phyloP scores from a whole-genome alignment of 2,329 filamentous ascomycete genomes.

The Pseudocercospora musae region DNA sequence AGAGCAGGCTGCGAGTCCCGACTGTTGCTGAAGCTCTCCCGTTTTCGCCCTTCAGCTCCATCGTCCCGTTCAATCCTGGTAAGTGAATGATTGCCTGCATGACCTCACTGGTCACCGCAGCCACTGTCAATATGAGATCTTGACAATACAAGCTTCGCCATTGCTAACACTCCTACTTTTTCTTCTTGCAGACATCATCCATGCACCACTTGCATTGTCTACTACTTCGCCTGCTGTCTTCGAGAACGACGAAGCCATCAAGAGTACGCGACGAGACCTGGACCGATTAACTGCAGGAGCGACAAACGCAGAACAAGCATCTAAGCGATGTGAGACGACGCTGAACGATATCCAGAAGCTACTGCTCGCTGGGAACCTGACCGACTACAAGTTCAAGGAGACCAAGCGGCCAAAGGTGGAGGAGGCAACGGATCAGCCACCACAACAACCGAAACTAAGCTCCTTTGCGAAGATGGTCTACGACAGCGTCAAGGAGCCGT shows the following conservation, averaged over 20 bases:
- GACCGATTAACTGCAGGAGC: constrained; percentile 71
- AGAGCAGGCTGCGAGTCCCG: constrained; percentile 33
- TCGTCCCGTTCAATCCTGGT: constrained; percentile 76
- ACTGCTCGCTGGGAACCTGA: constrained; percentile 66
- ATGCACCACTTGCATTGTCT: constrained; percentile 43
- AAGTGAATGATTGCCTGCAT: constrained; percentile 54
- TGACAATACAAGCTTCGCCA: constrained; percentile 1
- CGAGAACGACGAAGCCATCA: constrained; percentile 21
- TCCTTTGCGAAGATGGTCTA: constrained; percentile 56
- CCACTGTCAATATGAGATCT: neutral
- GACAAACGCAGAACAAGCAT: constrained; percentile 54
- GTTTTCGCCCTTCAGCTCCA: constrained; percentile 78
- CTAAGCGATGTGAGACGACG: constrained; percentile 66
- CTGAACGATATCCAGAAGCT: constrained; percentile 72
- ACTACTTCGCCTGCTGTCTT: constrained; percentile 39
- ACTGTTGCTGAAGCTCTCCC: constrained; percentile 71
- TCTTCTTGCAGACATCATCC: constrained; percentile 42
- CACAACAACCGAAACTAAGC: constrained; percentile 39
- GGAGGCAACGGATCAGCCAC: constrained; percentile 9
- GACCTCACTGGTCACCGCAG: constrained; percentile 7
- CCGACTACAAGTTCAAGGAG: constrained; percentile 56
- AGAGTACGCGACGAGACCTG: constrained; percentile 45
- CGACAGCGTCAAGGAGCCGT: constrained; percentile 39
- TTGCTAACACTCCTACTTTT: neutral
- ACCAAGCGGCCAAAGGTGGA: constrained; percentile 13